Base-by-base conservation (phyloP, 768 basidiomycete species). In the Suillus paluster region DNA sequence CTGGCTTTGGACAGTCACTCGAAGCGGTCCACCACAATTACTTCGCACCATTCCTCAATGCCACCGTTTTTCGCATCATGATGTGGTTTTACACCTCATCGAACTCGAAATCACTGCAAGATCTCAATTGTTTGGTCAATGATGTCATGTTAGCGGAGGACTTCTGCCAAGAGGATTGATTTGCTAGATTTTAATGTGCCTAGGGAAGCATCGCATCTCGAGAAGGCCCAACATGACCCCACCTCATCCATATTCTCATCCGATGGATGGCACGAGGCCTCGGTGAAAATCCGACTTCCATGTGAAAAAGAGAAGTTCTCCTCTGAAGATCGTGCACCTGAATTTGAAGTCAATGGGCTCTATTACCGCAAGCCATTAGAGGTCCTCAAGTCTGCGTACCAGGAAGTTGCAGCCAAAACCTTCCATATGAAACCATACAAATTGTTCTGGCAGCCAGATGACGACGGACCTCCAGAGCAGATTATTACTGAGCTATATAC, bases 161-260 rank as follows among this genome's bases (percentile, higher is more conserved):
- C 39, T 67, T 67, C 45, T 45, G n/a, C 4, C 6, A 42, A 1
- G 33, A 52, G n/a, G 60, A 67, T n/a, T n/a, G n/a, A n/a, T 15
- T 50, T 67, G 5, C 1, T 30, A 27, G 27, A 15, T 19, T 64
- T 66, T 2, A 45, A 59, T 58, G 45, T 45, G 9, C 1, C 38
- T 3, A 57, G 25, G 38, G 55, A 49, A n/a, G 17, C n/a, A n/a
- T 42, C 11, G 23, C 21, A 9, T 33, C 25, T 42, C 7, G 27
- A 19, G 11, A 8, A 56, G 41, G 41, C 41, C 17, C 41, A 42
- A 19, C 17, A 42, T 19, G 19, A 42, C 19, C 41, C 41, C 8
- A 19, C 41, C 41, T 42, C 19, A 7, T 42, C 19, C 19, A 42
- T 42, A 42, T 42, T 42, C 19, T 42, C 41, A 0, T 42, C 41